phyloP scores from a whole-genome alignment of 2,329 filamentous ascomycete species.

The Dichotomopilus funicola region DNA sequence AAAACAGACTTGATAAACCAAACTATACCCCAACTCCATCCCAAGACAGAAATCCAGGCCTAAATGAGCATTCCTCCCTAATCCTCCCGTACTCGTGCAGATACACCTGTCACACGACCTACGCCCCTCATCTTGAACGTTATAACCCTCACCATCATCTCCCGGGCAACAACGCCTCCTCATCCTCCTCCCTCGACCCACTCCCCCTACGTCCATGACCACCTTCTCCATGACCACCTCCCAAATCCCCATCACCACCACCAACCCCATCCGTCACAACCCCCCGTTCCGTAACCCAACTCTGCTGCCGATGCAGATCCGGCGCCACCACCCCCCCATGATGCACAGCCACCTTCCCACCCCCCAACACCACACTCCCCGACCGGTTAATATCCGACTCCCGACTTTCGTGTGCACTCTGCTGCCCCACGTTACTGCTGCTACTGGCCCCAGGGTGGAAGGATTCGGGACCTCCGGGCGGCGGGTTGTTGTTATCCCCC shows the following conservation, averaged over 20 bases:
- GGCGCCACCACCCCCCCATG: neutral
- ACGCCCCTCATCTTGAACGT: neutral
- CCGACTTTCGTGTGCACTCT: neutral
- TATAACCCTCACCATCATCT: neutral
- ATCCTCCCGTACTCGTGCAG: neutral
- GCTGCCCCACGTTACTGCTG: neutral
- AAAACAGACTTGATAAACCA: no score
- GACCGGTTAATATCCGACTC: conserved; percentile 11
- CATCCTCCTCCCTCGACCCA: conserved; percentile 3
- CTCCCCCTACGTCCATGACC: neutral
- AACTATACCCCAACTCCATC: no score
- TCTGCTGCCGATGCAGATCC: conserved; percentile 16
- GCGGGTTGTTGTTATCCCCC: conserved; percentile 7
- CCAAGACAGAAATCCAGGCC: no score
- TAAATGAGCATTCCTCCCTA: no score
- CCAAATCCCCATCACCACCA: neutral
- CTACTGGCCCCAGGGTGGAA: neutral
- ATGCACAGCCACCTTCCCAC: conserved; percentile 13
- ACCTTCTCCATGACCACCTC: neutral
- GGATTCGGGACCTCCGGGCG: no score
- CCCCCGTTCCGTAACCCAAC: conserved; percentile 17
- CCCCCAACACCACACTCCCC: conserved; percentile 19
- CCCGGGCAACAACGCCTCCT: conserved; percentile 8
- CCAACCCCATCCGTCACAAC: conserved; percentile 13
- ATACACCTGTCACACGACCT: neutral